A percentile compares a stretch with the other conserved stretches of the same genome.
Evolutionary conservation across 129 eudicot species (phyloP).

Genomic region (Tanacetum coccineum): DNA sequence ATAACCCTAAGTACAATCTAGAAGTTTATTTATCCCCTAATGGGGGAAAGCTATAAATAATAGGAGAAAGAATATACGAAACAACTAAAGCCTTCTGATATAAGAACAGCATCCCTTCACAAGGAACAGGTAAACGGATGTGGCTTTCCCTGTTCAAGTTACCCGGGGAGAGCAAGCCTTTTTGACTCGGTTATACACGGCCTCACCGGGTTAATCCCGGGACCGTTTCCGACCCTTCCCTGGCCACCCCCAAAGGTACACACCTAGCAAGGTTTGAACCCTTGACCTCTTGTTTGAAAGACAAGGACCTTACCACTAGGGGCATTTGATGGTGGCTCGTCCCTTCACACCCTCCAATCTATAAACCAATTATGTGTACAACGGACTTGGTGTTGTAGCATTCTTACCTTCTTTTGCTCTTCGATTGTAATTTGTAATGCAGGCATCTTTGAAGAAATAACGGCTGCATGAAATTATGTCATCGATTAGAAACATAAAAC

Average conservation of each 20-base stretch:
- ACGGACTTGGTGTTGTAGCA: slow-evolving; percentile 16
- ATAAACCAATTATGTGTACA: slow-evolving; percentile 9
- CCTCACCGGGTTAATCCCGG: no score
- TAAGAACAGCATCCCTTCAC: neutral
- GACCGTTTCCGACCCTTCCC: no score
- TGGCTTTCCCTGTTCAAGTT: no score
- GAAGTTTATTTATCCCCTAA: neutral
- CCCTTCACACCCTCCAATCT: neutral
- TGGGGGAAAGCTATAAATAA: neutral
- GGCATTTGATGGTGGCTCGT: no score
- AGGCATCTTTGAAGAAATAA: slow-evolving; percentile 86
- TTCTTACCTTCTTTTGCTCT: slow-evolving; percentile 59
- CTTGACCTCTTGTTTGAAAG: no score
- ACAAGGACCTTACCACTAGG: no score
- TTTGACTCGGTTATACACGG: no score
- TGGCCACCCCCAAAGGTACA: no score
- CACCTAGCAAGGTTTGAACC: no score
- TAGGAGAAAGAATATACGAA: neutral
- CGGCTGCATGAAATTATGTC: slow-evolving; percentile 54
- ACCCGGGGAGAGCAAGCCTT: no score
- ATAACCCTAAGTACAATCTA: slow-evolving; percentile 9
- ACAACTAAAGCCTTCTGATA: slow-evolving; percentile 1
- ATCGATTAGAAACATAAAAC: slow-evolving; percentile 29
- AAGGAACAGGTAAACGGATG: no score
- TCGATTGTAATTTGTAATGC: slow-evolving; percentile 68